A percentile compares a stretch with the other conserved stretches of the same genome.
These are phyloP conservation scores for Medicago arabica DNA, from an alignment of 306 rosid species.

Conservation along the genomic window DNA sequence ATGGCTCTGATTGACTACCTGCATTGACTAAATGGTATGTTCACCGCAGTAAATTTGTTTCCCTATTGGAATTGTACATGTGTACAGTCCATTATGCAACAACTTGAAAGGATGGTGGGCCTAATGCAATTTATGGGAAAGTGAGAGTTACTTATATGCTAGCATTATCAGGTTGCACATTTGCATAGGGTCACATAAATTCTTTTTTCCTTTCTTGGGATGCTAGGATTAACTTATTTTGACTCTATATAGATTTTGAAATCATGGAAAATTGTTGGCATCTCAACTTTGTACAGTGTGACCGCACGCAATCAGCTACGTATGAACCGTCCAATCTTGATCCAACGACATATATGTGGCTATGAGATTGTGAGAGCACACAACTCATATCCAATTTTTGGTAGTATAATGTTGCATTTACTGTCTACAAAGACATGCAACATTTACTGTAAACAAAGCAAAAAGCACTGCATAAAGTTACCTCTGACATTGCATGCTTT, in stretches of 20 bases:
- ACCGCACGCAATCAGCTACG: not conserved
- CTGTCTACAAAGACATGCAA: not conserved
- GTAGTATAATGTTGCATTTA: conserved; percentile 15
- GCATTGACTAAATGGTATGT: not conserved
- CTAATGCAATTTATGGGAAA: conserved; percentile 39
- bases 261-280: too few relatives aligned
- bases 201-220: conserved; percentile 26
- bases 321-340: not conserved
- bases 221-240: conserved; percentile 28
- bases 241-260: not conserved
- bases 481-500: conserved; percentile 45
- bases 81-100: conserved; percentile 37
- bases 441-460: conserved; percentile 42
- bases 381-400: not conserved
- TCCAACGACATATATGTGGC: too few relatives aligned
- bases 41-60: not conserved
- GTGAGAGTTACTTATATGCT: conserved; percentile 36
- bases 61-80: conserved; percentile 26
- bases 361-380: too few relatives aligned
- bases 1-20: not conserved
- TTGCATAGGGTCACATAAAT: conserved; percentile 37
- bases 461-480: conserved; percentile 49
- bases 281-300: not conserved
- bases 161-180: conserved; percentile 37
- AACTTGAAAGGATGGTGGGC: conserved; percentile 44